These are phyloP conservation scores for Grammothele lineata DNA, from an alignment of 768 basidiomycete genomes.

Conservation along the genomic window DNA sequence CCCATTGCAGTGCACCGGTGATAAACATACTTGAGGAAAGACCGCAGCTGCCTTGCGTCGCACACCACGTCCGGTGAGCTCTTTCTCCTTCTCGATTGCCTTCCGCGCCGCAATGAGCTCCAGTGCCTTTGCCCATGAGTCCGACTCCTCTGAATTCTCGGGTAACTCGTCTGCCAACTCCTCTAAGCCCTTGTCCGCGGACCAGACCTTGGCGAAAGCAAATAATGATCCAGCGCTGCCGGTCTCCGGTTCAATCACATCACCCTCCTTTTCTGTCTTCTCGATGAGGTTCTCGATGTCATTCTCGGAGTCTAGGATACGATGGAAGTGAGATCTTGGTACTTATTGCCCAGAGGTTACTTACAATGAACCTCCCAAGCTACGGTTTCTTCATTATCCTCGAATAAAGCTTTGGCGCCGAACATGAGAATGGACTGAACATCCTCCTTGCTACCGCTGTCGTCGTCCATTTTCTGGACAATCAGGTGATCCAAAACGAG, in stretches of 20 bases:
- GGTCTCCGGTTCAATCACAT: conserved; percentile 41
- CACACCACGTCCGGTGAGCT: conserved; percentile 66
- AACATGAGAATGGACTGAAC: conserved; percentile 87
- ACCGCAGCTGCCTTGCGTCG: conserved; percentile 63
- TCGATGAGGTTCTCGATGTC: conserved; percentile 87
- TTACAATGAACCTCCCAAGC: conserved; percentile 68
- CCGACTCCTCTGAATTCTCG: conserved; percentile 43
- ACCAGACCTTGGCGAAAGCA: conserved; percentile 91
- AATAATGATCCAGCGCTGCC: conserved; percentile 51
- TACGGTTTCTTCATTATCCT: conserved; percentile 45
- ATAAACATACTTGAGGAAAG: conserved; percentile 37
- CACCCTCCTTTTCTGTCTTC: conserved; percentile 71
- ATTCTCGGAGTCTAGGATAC: conserved; percentile 59
- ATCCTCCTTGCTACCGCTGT: conserved; percentile 69
- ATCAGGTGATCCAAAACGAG: conserved; percentile 92
- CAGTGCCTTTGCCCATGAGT: conserved; percentile 82
- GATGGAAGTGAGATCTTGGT: neutral
- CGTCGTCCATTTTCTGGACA: conserved; percentile 92
- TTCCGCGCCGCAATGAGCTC: conserved; percentile 42
- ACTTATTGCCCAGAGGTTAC: conserved; percentile 9
- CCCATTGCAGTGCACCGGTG: too few relatives aligned
- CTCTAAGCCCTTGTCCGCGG: conserved; percentile 66
- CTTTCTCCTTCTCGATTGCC: conserved; percentile 44
- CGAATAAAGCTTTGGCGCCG: conserved; percentile 84
- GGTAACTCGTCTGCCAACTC: conserved; percentile 54